Evolutionary conservation across 768 basidiomycete genomes (phyloP).

Genomic region (Lentinula raphanica): DNA sequence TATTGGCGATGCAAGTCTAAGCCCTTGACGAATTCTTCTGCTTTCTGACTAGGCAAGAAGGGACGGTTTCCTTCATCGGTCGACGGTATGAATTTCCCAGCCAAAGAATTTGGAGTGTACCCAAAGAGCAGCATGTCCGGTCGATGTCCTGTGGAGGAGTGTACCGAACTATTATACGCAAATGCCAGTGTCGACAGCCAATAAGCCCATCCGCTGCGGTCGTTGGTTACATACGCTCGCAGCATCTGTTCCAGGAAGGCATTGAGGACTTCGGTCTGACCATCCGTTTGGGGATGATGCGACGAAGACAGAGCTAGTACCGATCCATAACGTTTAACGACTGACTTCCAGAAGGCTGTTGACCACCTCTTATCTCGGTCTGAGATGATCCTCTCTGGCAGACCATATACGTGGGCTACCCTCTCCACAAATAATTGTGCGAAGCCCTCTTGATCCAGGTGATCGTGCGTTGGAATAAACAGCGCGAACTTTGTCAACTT

Average conservation of each 20-base stretch:
- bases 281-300: slow-evolving; percentile 35
- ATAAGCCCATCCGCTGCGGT: slow-evolving; percentile 20
- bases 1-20: slow-evolving; percentile 4
- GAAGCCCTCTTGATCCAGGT: slow-evolving; percentile 16
- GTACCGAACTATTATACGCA: too few relatives aligned
- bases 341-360: slow-evolving; percentile 22
- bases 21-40: neutral
- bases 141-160: slow-evolving; percentile 17
- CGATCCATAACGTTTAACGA: slow-evolving; percentile 15
- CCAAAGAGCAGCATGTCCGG: slow-evolving; percentile 26
- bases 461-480: slow-evolving; percentile 14
- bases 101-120: slow-evolving; percentile 15
- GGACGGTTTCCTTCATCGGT: slow-evolving; percentile 1
- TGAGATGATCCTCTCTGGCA: slow-evolving; percentile 16
- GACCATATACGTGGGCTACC: slow-evolving; percentile 16
- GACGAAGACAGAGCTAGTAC: slow-evolving; percentile 21
- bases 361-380: slow-evolving; percentile 18
- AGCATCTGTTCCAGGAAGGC: slow-evolving; percentile 24
- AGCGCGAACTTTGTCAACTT: too few relatives aligned
- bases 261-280: slow-evolving; percentile 28
- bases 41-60: slow-evolving; percentile 10
- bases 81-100: slow-evolving; percentile 2
- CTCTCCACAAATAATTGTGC: slow-evolving; percentile 18
- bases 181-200: slow-evolving; percentile 21
- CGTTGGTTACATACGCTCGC: slow-evolving; percentile 18